These are phyloP conservation scores for Hypholoma sublateritium DNA, from an alignment of 768 basidiomycete genomes.

Conservation along the genomic window DNA sequence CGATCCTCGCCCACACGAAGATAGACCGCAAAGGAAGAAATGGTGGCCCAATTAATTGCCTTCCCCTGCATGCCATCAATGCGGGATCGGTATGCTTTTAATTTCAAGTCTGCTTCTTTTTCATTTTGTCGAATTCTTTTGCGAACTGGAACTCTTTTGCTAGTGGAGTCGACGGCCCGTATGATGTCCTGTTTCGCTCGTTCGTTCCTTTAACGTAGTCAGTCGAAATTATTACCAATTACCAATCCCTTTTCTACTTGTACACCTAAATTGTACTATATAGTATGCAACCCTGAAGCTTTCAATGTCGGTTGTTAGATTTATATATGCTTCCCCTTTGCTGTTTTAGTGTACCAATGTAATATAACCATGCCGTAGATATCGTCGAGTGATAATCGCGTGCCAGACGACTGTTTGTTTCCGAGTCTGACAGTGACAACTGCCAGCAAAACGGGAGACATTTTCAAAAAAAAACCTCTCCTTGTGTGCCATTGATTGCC, in stretches of 20 bases:
- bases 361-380: no score
- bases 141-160: neutral
- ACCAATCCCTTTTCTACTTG: neutral
- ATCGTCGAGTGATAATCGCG: no score
- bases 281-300: neutral
- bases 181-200: neutral
- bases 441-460: no score
- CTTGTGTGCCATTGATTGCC: no score
- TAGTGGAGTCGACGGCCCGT: neutral
- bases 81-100: constrained; percentile 3
- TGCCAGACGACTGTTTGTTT: no score
- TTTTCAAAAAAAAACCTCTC: no score
- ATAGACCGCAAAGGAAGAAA: constrained; percentile 16
- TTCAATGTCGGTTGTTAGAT: neutral
- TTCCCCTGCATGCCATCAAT: neutral
- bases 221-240: no score
- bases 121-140: neutral
- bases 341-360: neutral
- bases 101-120: neutral
- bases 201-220: no score
- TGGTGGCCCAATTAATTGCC: constrained; percentile 14
- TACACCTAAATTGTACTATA: constrained; percentile 1
- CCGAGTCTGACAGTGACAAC: no score
- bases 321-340: no score
- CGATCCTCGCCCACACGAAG: constrained; percentile 11